phyloP scores from a whole-genome alignment of 1,139 yeast genomes.

The Taphrina pruni region DNA sequence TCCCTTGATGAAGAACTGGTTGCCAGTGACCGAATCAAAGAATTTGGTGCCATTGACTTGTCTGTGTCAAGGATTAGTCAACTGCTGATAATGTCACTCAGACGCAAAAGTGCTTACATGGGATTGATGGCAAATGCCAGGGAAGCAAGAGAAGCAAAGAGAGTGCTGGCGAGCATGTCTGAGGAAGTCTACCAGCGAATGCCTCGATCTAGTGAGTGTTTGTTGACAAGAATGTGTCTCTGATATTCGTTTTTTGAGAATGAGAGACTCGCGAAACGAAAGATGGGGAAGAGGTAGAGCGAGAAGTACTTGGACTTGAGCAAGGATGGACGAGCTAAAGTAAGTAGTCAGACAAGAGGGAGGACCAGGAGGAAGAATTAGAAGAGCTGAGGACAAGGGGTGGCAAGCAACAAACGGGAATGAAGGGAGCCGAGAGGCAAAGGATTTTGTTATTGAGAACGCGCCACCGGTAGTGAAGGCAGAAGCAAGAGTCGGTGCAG shows the following conservation, averaged over 20 bases:
- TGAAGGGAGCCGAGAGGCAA: not conserved
- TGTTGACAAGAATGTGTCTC: not conserved
- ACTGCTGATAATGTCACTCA: no score
- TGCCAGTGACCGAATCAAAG: slow-evolving; percentile 41
- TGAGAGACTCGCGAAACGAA: not conserved
- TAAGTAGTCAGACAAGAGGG: not conserved
- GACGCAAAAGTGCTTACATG: slow-evolving; percentile 7
- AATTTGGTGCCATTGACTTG: slow-evolving; percentile 42
- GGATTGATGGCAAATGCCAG: slow-evolving; percentile 39
- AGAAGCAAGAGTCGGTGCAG: not conserved
- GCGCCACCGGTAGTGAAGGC: not conserved
- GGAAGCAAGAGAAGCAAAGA: slow-evolving; percentile 29
- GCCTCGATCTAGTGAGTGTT: slow-evolving; percentile 12
- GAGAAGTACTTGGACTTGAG: no score
- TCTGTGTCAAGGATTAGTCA: not conserved
- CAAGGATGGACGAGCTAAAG: no score
- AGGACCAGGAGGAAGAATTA: not conserved
- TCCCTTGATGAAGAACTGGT: slow-evolving; percentile 76
- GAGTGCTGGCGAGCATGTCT: slow-evolving; percentile 23
- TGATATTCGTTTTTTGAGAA: not conserved
- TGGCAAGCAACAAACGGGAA: not conserved
- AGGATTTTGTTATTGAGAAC: not conserved
- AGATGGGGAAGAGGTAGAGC: not conserved
- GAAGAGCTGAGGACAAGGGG: not conserved
- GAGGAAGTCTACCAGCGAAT: slow-evolving; percentile 2